Conservation (phyloP, 495 filamentous ascomycete species). For the Annulohypoxylon maeteangense region DNA sequence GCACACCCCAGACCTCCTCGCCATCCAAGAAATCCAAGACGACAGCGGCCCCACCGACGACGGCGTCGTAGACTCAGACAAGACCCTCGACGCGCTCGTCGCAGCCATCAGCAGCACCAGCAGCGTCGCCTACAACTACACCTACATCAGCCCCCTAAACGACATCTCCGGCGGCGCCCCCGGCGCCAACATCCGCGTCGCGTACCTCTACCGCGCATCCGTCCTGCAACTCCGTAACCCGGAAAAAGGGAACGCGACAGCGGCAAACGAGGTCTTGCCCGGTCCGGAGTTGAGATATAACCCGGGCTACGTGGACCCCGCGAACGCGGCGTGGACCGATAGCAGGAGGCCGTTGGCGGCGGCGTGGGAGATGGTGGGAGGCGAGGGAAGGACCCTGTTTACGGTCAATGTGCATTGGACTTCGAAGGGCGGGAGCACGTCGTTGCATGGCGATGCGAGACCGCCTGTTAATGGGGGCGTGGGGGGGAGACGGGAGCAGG, state of each 20-base stretch:
- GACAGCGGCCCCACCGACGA: conserved; percentile 63
- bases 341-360: conserved; percentile 69
- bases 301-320: conserved; percentile 68
- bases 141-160: conserved; percentile 60
- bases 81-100: conserved; percentile 58
- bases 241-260: conserved; percentile 55
- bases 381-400: conserved; percentile 57
- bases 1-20: conserved; percentile 63
- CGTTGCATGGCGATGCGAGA: conserved; percentile 65
- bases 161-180: conserved; percentile 66
- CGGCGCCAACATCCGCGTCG: conserved; percentile 72
- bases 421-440: conserved; percentile 66
- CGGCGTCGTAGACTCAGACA: conserved; percentile 58
- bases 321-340: conserved; percentile 60
- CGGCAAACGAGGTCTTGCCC: conserved; percentile 60
- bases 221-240: conserved; percentile 61
- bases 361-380: conserved; percentile 61
- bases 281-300: conserved; percentile 65
- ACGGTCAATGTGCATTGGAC: conserved; percentile 70
- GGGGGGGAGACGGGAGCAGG: conserved; percentile 58
- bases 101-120: conserved; percentile 53
- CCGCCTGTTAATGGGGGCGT: conserved; percentile 71
- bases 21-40: conserved; percentile 72
- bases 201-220: conserved; percentile 67
- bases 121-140: conserved; percentile 56